Percentiles rank a stretch among this genome's conserved stretches.
phyloP scores from a whole-genome alignment of 1,139 yeast genomes.

The Lizanozyma gosingica region DNA sequence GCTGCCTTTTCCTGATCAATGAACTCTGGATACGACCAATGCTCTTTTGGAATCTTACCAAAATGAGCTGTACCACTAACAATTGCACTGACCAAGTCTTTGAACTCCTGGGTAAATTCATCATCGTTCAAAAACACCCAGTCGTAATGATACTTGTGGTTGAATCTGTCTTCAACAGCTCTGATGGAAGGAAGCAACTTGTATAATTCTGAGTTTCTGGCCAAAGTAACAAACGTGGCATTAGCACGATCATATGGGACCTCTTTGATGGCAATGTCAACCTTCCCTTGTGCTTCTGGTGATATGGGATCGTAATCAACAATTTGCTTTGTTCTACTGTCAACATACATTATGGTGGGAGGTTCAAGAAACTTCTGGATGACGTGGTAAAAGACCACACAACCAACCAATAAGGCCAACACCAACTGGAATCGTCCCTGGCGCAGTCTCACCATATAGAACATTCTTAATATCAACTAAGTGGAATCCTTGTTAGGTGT shows the following conservation, averaged over 20 bases:
- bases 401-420: not conserved
- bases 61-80: conserved; percentile 56
- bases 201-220: conserved; percentile 55
- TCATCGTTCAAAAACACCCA: conserved; percentile 76
- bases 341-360: not conserved
- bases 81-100: conserved; percentile 33
- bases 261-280: not conserved
- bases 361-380: not conserved
- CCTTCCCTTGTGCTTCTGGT: not conserved
- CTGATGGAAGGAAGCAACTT: conserved; percentile 61
- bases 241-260: conserved; percentile 27
- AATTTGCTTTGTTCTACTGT: not conserved
- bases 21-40: conserved; percentile 71
- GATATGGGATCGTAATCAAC: not conserved
- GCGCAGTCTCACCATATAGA: not conserved
- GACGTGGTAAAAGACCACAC: not conserved
- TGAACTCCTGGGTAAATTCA: conserved; percentile 49
- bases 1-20: conserved; percentile 53
- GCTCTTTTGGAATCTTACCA: conserved; percentile 53
- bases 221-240: conserved; percentile 55
- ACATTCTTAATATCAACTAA: not conserved
- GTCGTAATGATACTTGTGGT: conserved; percentile 57
- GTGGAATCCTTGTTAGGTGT: no score
- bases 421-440: not conserved
- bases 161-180: conserved; percentile 64